Conservation (phyloP, 306 rosid species). For the Cucurbita ficifolia region DNA sequence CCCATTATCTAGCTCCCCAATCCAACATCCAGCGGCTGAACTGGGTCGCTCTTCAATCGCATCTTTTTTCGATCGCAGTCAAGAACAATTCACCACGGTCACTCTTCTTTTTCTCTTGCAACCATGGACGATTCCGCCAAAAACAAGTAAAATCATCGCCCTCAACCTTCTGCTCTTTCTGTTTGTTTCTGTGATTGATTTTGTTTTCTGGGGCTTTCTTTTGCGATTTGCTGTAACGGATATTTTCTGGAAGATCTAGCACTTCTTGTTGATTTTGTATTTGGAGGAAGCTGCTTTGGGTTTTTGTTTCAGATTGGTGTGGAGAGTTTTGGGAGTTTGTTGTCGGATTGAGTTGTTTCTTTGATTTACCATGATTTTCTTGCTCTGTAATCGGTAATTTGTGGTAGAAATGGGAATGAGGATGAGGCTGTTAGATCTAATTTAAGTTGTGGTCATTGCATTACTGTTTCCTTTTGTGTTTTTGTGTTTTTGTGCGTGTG, state of each 20-base stretch:
- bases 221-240: background rate
- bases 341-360: background rate
- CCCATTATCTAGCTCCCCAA: constrained; percentile 2
- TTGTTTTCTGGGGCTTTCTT: constrained; percentile 10
- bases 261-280: background rate
- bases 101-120: background rate
- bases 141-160: constrained; percentile 30
- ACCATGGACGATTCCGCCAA: constrained; percentile 41
- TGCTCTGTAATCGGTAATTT: background rate
- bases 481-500: background rate
- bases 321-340: background rate
- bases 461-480: constrained; percentile 1
- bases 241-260: background rate
- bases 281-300: background rate
- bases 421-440: constrained; percentile 22
- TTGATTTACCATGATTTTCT: background rate
- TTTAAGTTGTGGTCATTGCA: constrained; percentile 27
- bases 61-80: constrained; percentile 17
- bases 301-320: background rate
- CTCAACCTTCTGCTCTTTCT: background rate
- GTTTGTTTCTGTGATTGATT: background rate
- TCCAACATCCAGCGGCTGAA: background rate
- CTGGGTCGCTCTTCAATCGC: constrained; percentile 23
- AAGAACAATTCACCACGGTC: background rate
- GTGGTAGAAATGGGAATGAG: constrained; percentile 11